Percentiles rank a stretch among this genome's conserved stretches.
phyloP scores from a whole-genome alignment of 2,329 filamentous ascomycete species.

The Cyanodermella asteris region DNA sequence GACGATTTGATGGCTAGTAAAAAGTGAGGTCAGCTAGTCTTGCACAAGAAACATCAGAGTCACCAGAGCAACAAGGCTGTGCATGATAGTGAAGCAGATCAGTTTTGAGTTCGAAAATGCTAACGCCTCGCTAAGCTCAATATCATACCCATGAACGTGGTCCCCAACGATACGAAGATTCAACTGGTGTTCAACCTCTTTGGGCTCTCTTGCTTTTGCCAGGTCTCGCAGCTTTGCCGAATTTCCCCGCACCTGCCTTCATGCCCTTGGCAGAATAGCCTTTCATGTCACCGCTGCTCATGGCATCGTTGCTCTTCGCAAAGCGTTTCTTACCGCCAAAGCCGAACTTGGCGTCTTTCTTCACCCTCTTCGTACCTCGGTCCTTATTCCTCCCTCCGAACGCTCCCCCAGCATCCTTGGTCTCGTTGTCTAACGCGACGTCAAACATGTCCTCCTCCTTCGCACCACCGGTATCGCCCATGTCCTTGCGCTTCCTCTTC shows the following conservation, averaged over 20 bases:
- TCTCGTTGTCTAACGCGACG: conserved; percentile 55
- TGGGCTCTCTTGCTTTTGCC: conserved; percentile 29
- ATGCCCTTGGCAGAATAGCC: conserved; percentile 68
- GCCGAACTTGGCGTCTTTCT: conserved; percentile 88
- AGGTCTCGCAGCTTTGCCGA: conserved; percentile 20
- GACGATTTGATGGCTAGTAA: too few species aligned
- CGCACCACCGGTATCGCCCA: conserved; percentile 36
- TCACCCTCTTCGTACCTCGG: conserved; percentile 49
- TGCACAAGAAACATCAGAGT: too few species aligned
- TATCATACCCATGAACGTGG: too few species aligned
- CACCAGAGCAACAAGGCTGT: too few species aligned
- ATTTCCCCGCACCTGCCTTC: conserved; percentile 33
- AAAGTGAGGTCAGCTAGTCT: too few species aligned
- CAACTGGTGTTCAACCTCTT: too few species aligned
- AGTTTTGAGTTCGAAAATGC: too few species aligned
- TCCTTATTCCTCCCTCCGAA: conserved; percentile 8
- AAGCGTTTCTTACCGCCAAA: conserved; percentile 92
- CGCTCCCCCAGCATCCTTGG: conserved; percentile 30
- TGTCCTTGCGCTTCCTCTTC: conserved; percentile 84
- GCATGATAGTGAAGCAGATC: too few species aligned
- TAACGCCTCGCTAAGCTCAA: too few species aligned
- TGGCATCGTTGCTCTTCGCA: conserved; percentile 72
- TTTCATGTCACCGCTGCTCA: conserved; percentile 58
- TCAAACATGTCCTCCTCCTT: conserved; percentile 82
- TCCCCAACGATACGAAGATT: too few species aligned